Conservation (phyloP, 768 basidiomycete species). For the Hortiboletus campestris region DNA sequence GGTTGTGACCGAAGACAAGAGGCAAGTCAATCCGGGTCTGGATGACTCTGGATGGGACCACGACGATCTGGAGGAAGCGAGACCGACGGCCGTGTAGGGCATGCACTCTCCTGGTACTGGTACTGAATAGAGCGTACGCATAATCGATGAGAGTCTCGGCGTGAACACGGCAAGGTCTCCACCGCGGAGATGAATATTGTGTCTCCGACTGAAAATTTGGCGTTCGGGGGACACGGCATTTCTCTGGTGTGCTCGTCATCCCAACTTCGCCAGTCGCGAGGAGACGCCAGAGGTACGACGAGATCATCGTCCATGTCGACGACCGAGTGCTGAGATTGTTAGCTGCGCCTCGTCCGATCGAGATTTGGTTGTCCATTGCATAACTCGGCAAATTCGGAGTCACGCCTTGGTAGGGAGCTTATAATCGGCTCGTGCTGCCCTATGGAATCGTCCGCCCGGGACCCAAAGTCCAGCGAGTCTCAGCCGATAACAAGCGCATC, state of each 20-base stretch:
- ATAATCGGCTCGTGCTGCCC: conserved; percentile 27
- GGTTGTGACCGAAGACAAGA: conserved; percentile 65
- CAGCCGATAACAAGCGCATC: conserved; percentile 41
- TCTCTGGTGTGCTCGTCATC: conserved; percentile 2
- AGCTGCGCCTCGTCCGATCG: conserved; percentile 10
- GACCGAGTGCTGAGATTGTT: conserved; percentile 11
- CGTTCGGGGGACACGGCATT: conserved; percentile 30
- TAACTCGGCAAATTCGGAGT: conserved; percentile 35
- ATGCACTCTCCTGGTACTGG: neutral
- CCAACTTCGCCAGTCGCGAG: conserved; percentile 11
- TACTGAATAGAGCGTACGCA: neutral
- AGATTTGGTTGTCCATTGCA: conserved; percentile 13
- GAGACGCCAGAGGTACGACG: conserved; percentile 19
- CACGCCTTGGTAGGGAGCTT: conserved; percentile 15
- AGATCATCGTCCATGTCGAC: conserved; percentile 6
- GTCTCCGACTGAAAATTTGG: conserved; percentile 24
- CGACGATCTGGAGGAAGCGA: conserved; percentile 19
- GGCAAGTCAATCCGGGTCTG: conserved; percentile 72
- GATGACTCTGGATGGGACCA: conserved; percentile 32
- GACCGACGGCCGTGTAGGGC: conserved; percentile 13
- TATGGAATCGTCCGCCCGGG: conserved; percentile 53
- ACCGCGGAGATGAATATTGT: conserved; percentile 21
- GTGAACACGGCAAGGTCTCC: neutral
- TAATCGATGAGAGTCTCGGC: neutral
- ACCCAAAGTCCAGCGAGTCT: conserved; percentile 40